Evolutionary conservation across 164 flowering plant genomes (phyloP).

Genomic region (Annona cherimola): DNA sequence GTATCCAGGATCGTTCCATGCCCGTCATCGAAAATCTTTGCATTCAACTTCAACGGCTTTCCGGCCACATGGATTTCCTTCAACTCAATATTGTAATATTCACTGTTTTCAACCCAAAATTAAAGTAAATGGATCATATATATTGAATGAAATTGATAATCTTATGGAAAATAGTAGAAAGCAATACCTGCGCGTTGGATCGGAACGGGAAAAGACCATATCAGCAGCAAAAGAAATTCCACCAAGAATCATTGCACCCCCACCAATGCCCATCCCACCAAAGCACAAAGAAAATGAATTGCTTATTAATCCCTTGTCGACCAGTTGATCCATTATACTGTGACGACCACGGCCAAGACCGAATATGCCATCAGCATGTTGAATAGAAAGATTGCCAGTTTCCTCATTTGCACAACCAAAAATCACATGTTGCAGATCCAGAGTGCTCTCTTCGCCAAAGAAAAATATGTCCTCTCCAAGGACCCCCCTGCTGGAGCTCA

Average conservation of each 20-base stretch:
- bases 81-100: slow-evolving; percentile 94
- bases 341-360: slow-evolving; percentile 93
- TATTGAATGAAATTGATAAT: slow-evolving; percentile 39
- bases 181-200: slow-evolving; percentile 82
- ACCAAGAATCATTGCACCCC: slow-evolving; percentile 99
- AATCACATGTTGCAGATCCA: slow-evolving; percentile 79
- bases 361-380: slow-evolving; percentile 97
- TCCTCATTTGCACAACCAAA: slow-evolving; percentile 95
- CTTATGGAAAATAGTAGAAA: slow-evolving; percentile 10
- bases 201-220: slow-evolving; percentile 77
- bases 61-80: slow-evolving; percentile 93
- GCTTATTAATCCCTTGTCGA: slow-evolving; percentile 73
- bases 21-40: slow-evolving; percentile 72
- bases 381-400: slow-evolving; percentile 93
- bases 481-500: slow-evolving; percentile 98
- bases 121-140: slow-evolving; percentile 95
- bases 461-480: slow-evolving; percentile 84
- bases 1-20: slow-evolving; percentile 96
- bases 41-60: slow-evolving; percentile 51
- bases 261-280: slow-evolving; percentile 97
- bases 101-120: slow-evolving; percentile 98
- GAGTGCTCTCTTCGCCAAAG: slow-evolving; percentile 79
- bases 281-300: slow-evolving; percentile 95
- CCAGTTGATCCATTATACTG: slow-evolving; percentile 94
- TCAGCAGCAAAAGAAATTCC: slow-evolving; percentile 58